Conservation (phyloP, 2,329 filamentous ascomycete genomes). For the Aspergillus niger region DNA sequence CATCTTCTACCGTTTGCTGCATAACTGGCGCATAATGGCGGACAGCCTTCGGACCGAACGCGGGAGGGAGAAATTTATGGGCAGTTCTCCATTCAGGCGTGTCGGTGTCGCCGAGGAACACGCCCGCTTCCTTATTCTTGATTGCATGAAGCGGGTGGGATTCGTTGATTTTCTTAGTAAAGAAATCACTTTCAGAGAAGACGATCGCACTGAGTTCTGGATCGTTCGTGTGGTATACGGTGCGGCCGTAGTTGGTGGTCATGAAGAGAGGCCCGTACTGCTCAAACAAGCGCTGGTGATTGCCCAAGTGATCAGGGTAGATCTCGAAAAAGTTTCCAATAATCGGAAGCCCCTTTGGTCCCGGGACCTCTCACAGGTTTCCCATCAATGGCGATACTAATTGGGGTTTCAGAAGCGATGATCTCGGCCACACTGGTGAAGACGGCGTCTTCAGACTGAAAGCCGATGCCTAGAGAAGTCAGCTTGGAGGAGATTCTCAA, state of each 20-base stretch:
- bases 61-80: conserved; percentile 65
- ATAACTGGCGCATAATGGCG: conserved; percentile 63
- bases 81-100: conserved; percentile 42
- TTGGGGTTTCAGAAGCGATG: conserved; percentile 10
- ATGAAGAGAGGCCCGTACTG: conserved; percentile 56
- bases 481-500: not conserved
- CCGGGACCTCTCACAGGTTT: conserved; percentile 29
- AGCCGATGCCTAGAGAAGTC: conserved; percentile 22
- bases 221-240: conserved; percentile 55
- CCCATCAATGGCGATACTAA: conserved; percentile 34
- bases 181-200: conserved; percentile 56
- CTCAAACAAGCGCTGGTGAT: conserved; percentile 57
- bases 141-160: conserved; percentile 34
- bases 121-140: conserved; percentile 30
- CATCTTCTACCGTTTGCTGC: conserved; percentile 56
- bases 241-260: conserved; percentile 56
- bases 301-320: conserved; percentile 60
- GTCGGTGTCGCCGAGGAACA: conserved; percentile 40
- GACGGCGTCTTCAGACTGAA: conserved; percentile 16
- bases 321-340: conserved; percentile 59
- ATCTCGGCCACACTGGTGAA: conserved; percentile 24
- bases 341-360: conserved; percentile 32
- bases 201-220: conserved; percentile 51
- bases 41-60: conserved; percentile 61
- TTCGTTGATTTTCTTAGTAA: conserved; percentile 54